These are phyloP conservation scores for Pseudomassariella vexata DNA, from an alignment of 2,329 filamentous ascomycete genomes.

Conservation along the genomic window DNA sequence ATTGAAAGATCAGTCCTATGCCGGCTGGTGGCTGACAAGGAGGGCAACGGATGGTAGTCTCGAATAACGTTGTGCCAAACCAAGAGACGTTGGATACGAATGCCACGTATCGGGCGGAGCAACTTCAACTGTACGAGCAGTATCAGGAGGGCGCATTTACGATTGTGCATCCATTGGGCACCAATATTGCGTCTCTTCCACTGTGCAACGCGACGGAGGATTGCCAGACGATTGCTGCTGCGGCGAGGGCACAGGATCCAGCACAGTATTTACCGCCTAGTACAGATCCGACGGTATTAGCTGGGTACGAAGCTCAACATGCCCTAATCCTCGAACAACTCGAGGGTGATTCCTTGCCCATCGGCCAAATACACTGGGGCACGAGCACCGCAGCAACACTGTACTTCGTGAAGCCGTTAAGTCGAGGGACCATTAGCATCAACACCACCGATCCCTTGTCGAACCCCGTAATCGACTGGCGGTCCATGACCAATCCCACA, in stretches of 20 bases:
- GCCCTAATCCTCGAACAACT: constrained; percentile 24
- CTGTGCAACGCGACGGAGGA: constrained; percentile 26
- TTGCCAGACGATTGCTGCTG: constrained; percentile 18
- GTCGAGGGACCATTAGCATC: constrained; percentile 32
- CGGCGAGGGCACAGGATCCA: constrained; percentile 24
- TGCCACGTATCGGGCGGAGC: constrained; percentile 25
- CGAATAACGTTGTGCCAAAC: constrained; percentile 21
- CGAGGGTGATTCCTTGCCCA: constrained; percentile 17
- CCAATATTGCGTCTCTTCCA: constrained; percentile 20
- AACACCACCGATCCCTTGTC: constrained; percentile 26
- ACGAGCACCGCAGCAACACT: constrained; percentile 21
- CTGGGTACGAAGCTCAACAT: constrained; percentile 31
- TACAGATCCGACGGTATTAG: constrained; percentile 27
- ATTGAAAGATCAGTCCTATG: too few species aligned
- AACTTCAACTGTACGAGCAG: constrained; percentile 23
- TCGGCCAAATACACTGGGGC: constrained; percentile 26
- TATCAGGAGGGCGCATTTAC: constrained; percentile 8
- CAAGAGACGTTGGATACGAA: constrained; percentile 22
- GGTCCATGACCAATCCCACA: constrained; percentile 29
- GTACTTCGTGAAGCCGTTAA: constrained; percentile 31
- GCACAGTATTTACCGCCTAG: constrained; percentile 24
- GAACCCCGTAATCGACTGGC: constrained; percentile 31
- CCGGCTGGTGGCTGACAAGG: background rate
- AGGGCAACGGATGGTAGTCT: constrained; percentile 7
- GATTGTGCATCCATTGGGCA: constrained; percentile 9